Evolutionary conservation across 2,329 filamentous ascomycete genomes (phyloP).

Genomic region (Alternaria alternata): DNA sequence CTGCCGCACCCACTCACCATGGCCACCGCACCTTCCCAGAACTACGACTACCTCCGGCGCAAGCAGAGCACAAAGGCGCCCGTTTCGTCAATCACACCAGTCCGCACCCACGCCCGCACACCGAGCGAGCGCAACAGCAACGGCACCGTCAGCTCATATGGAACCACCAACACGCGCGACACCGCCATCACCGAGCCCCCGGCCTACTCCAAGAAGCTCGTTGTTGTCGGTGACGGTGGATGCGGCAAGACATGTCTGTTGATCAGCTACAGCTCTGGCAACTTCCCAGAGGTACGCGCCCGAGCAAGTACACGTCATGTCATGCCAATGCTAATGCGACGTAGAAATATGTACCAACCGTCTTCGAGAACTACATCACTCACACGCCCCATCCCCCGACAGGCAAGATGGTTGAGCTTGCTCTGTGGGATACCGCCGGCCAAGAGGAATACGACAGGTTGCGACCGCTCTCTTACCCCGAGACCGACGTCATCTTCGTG

Average conservation of each 20-base stretch:
- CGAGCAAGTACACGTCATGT: not conserved
- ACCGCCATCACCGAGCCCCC: constrained; percentile 91
- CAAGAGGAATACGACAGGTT: constrained; percentile 99
- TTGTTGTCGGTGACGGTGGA: constrained; percentile 96
- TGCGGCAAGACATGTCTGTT: constrained; percentile 98
- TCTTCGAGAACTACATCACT: constrained; percentile 99
- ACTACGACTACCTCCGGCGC: constrained; percentile 66
- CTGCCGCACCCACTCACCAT: constrained; percentile 19
- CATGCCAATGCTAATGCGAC: constrained; percentile 12
- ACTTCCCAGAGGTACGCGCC: constrained; percentile 87
- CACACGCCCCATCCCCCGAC: constrained; percentile 87
- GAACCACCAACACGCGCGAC: constrained; percentile 77
- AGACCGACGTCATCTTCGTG: constrained; percentile 97
- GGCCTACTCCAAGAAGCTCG: constrained; percentile 97
- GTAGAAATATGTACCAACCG: constrained; percentile 99
- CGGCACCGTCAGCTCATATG: constrained; percentile 86
- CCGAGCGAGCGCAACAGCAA: constrained; percentile 78
- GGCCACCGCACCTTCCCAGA: constrained; percentile 48
- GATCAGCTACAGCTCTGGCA: constrained; percentile 98
- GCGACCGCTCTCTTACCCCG: constrained; percentile 93
- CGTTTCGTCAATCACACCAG: constrained; percentile 45
- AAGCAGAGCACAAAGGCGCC: constrained; percentile 59
- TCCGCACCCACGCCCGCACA: constrained; percentile 57
- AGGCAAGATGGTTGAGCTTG: constrained; percentile 94
- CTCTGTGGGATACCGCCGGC: constrained; percentile 97